Evolutionary conservation across 2,329 filamentous ascomycete genomes (phyloP), one percentile per base, ranked within the genome.

Genomic region (Ploettnerulaceae sp.): DNA sequence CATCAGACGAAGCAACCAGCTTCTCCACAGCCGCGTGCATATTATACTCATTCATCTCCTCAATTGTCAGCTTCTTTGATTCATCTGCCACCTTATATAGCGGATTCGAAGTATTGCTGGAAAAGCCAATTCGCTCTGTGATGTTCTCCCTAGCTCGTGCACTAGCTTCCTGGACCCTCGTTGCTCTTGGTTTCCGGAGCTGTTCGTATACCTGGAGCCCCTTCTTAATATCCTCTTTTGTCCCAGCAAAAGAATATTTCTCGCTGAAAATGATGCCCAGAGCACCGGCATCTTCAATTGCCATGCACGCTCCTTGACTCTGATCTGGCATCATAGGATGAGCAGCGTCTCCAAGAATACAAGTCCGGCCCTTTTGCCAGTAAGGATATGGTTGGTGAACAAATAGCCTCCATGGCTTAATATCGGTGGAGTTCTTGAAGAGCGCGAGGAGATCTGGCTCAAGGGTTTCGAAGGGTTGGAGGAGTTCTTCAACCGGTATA

Each of bases 251-350:
- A 3, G 34, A 32, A 28, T 60, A 54, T 24, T 51, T 53, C n/a
- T 54, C 31, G 44, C 56, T 58, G 54, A 68, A 68, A 12, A 69
- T 52, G 4, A 67, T 53, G 0, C 67, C 66, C 5, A 69, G 41
- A 1, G 64, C 66, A 0, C 59, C 67, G 4, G 67, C 67, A 48
- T 71, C 67, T 51, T 71, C 68, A 24, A 70, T 65, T 0, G 67
- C 67, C 58, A 62, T 63, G 45, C 66, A 69, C 1, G 64, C 66
- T 5, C 67, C 82, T 61, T 86, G 82, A 47, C 76, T 81, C 60
- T 85, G 82, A 57, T 86, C 74, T 1, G 81, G 80, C 75, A 84
- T 78, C 77, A 82, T 82, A 7, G 81, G 81, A 57, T 84, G 81
- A 2, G 72, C 81, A 7, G 82, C 82, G 58, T 86, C 82, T 3